A percentile compares a stretch with the other conserved stretches of the same genome.
Conservation (phyloP, 257 asterid species). For the Ballota nigra region DNA sequence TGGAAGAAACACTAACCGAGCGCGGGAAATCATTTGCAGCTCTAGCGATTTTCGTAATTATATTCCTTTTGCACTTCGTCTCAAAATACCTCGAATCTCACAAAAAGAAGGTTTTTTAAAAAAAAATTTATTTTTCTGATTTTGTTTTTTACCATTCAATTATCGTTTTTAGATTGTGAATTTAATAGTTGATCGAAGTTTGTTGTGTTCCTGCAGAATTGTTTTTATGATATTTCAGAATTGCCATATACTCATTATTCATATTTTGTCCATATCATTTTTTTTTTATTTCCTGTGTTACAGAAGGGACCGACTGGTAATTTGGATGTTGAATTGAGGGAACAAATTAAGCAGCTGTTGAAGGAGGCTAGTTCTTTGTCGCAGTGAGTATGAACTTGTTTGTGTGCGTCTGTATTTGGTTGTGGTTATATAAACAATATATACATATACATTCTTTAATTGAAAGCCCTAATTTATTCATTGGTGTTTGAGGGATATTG, state of each 20-base stretch:
- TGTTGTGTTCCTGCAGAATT: neutral
- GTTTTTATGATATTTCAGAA: neutral
- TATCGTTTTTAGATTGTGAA: neutral
- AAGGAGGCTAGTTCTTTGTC: slow-evolving; percentile 54
- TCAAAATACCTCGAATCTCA: slow-evolving; percentile 60
- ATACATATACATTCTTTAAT: neutral
- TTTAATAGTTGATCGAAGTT: neutral
- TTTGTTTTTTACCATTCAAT: neutral
- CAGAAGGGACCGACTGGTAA: slow-evolving; percentile 51
- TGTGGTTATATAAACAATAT: slow-evolving; percentile 3
- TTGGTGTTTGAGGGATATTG: neutral
- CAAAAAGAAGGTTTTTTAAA: slow-evolving; percentile 51
- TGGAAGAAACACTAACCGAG: slow-evolving; percentile 56
- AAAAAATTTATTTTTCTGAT: too few species aligned
- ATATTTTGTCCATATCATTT: neutral
- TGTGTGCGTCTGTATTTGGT: neutral
- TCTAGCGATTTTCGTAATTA: slow-evolving; percentile 64
- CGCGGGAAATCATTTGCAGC: slow-evolving; percentile 66
- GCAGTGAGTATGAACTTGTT: slow-evolving; percentile 47
- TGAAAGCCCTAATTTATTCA: neutral
- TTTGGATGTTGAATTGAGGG: too few species aligned
- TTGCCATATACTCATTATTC: neutral
- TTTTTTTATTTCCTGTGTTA: neutral
- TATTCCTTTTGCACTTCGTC: slow-evolving; percentile 49
- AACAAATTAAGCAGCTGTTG: slow-evolving; percentile 71